Percentiles rank a stretch among this genome's conserved stretches.
Conservation (phyloP, 768 basidiomycete genomes). For the Mycena capillaripes region DNA sequence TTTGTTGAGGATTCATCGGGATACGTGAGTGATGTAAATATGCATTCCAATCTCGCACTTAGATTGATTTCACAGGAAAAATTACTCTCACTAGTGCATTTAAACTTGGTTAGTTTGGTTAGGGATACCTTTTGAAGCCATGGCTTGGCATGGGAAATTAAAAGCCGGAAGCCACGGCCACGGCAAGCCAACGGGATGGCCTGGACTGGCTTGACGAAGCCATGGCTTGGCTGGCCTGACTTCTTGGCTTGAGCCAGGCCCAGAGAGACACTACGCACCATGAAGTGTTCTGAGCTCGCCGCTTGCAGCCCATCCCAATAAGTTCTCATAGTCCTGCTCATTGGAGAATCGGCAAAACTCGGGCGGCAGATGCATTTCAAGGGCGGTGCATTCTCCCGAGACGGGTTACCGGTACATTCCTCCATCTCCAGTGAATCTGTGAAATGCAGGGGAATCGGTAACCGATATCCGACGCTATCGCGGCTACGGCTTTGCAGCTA, state of each 20-base stretch:
- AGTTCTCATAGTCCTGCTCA: too few relatives aligned
- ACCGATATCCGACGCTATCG: too few relatives aligned
- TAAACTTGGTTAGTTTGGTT: neutral
- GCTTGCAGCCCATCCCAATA: too few relatives aligned
- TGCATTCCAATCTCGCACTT: neutral
- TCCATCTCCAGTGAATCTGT: too few relatives aligned
- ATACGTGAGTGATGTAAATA: neutral
- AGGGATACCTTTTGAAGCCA: constrained; percentile 7
- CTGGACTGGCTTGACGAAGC: constrained; percentile 5
- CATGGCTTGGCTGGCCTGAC: neutral
- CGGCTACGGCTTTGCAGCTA: too few relatives aligned
- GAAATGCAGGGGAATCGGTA: too few relatives aligned
- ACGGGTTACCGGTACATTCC: too few relatives aligned
- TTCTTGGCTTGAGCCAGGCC: neutral
- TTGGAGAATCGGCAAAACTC: too few relatives aligned
- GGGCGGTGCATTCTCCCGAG: too few relatives aligned
- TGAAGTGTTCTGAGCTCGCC: too few relatives aligned
- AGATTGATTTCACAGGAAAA: neutral
- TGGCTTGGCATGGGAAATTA: constrained; percentile 1
- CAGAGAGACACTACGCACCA: constrained; percentile 6
- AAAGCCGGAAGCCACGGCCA: neutral
- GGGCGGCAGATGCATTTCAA: too few relatives aligned
- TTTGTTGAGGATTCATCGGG: neutral
- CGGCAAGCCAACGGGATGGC: neutral
- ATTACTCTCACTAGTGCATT: neutral